phyloP scores from a whole-genome alignment of 1,139 yeast genomes.

The Yamadazyma jaroonii region DNA sequence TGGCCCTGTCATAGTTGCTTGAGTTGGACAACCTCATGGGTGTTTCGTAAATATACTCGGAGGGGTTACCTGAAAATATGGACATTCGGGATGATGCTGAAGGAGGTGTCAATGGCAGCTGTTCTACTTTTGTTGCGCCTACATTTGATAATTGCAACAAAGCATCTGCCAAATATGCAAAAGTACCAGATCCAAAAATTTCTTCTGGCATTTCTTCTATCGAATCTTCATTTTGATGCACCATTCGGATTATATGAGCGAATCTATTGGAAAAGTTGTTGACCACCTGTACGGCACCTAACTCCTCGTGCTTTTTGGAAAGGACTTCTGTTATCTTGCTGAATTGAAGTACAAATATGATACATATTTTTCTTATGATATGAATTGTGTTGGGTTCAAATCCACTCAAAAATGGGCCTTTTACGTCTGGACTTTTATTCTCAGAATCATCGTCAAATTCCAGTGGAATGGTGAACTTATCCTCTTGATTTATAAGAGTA shows the following conservation, averaged over 20 bases:
- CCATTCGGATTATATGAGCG: not conserved
- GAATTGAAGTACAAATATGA: slow-evolving; percentile 46
- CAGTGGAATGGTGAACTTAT: no score
- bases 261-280: slow-evolving; percentile 30
- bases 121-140: no score
- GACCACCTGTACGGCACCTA: slow-evolving; percentile 42
- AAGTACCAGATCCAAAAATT: no score
- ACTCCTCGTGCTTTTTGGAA: slow-evolving; percentile 47
- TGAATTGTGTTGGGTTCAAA: slow-evolving; percentile 42
- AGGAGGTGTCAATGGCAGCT: no score
- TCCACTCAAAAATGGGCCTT: slow-evolving; percentile 46
- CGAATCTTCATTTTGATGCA: not conserved
- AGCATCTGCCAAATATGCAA: no score
- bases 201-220: no score
- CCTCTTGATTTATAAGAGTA: slow-evolving; percentile 6
- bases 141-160: no score
- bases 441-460: slow-evolving; percentile 20
- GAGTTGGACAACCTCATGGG: slow-evolving; percentile 7
- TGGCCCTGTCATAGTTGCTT: not conserved
- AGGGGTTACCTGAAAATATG: not conserved
- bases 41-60: slow-evolving; percentile 8
- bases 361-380: slow-evolving; percentile 41
- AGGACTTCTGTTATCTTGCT: slow-evolving; percentile 53
- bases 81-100: not conserved
- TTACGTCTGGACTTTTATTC: slow-evolving; percentile 13